A percentile compares a stretch with the other conserved stretches of the same genome.
phyloP scores from a whole-genome alignment of 2,329 filamentous ascomycete genomes.

The Parafenestella ontariensis region DNA sequence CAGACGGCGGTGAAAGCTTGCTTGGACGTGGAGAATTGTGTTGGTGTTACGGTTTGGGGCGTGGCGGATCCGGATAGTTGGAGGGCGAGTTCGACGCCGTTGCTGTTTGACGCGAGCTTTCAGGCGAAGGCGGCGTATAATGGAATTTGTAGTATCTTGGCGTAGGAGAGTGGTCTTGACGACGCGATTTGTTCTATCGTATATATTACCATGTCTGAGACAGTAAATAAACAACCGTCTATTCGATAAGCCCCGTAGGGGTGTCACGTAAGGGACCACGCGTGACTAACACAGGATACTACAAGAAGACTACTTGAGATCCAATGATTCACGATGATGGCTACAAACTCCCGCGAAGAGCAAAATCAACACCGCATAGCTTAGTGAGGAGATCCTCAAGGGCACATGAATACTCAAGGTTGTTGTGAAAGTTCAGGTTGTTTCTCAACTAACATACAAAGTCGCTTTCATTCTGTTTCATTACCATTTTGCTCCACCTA shows the following conservation, averaged over 20 bases:
- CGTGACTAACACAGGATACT: no score
- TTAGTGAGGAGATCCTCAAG: no score
- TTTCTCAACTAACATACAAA: not conserved
- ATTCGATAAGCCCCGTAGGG: not conserved
- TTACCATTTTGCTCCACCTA: conserved; percentile 5
- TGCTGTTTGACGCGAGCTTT: conserved; percentile 53
- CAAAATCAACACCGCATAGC: no score
- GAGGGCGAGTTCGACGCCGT: conserved; percentile 46
- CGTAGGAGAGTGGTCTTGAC: not conserved
- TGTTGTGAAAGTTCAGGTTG: not conserved
- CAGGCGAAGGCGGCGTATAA: conserved; percentile 53
- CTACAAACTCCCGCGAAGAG: no score
- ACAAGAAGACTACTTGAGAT: no score
- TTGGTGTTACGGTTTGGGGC: conserved; percentile 71
- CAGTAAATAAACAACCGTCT: not conserved
- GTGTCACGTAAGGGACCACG: not conserved
- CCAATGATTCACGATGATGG: no score
- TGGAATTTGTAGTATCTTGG: conserved; percentile 23
- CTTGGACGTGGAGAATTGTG: conserved; percentile 64
- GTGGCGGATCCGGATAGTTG: conserved; percentile 54
- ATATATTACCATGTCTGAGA: not conserved
- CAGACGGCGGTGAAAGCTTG: conserved; percentile 63
- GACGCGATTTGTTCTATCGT: not conserved
- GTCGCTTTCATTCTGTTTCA: not conserved
- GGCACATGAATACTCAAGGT: not conserved